phyloP scores from a whole-genome alignment of 1,139 yeast species.

The Eremothecium sinecaudum region DNA sequence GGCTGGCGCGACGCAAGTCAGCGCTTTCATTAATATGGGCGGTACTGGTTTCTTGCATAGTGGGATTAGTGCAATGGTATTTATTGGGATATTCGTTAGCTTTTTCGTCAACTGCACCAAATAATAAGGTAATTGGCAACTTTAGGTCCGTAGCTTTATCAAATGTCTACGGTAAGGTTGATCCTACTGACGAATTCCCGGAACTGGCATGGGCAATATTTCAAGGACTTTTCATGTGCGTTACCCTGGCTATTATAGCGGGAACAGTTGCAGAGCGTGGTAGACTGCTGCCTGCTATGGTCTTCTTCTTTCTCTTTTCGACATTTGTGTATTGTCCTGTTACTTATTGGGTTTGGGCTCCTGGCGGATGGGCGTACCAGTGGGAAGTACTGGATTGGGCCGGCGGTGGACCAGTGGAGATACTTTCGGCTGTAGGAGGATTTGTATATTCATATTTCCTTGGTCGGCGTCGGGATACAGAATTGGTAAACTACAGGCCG shows the following conservation, averaged over 20 bases:
- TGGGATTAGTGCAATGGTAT: slow-evolving; percentile 89
- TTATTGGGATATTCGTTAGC: slow-evolving; percentile 97
- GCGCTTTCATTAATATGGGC: slow-evolving; percentile 88
- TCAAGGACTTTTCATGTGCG: slow-evolving; percentile 86
- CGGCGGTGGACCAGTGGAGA: slow-evolving; percentile 97
- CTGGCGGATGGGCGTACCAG: slow-evolving; percentile 83
- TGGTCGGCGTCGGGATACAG: slow-evolving; percentile 75
- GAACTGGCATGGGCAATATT: slow-evolving; percentile 76
- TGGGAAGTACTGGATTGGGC: slow-evolving; percentile 96
- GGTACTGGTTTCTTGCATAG: slow-evolving; percentile 60
- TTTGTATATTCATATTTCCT: slow-evolving; percentile 75
- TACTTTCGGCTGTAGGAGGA: slow-evolving; percentile 83
- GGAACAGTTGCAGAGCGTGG: slow-evolving; percentile 98
- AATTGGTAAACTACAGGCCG: slow-evolving; percentile 84
- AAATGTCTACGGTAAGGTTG: slow-evolving; percentile 48
- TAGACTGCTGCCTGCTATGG: slow-evolving; percentile 71
- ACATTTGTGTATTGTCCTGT: slow-evolving; percentile 89
- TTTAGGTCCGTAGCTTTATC: slow-evolving; percentile 72
- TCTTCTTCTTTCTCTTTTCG: slow-evolving; percentile 79
- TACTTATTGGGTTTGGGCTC: slow-evolving; percentile 91
- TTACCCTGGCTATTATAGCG: slow-evolving; percentile 81
- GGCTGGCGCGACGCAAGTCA: slow-evolving; percentile 82
- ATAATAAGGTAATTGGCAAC: slow-evolving; percentile 81
- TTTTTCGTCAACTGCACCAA: slow-evolving; percentile 56
- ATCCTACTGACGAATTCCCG: slow-evolving; percentile 44